phyloP scores from a whole-genome alignment of 257 asterid genomes.

The Mitragyna speciosa region DNA sequence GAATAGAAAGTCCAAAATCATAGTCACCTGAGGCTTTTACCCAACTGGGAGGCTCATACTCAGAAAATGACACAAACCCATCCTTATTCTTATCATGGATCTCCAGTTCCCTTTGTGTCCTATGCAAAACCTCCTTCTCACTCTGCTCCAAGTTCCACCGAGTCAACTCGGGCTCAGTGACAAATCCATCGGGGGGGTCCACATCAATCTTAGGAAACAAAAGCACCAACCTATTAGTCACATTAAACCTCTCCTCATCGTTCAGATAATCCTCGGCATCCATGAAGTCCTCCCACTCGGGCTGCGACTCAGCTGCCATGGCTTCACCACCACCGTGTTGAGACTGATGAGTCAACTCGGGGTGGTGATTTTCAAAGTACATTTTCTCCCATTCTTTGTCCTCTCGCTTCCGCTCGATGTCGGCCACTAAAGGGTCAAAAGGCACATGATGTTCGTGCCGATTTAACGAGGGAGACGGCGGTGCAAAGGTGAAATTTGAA shows the following conservation, averaged over 20 bases:
- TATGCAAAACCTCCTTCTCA: slow-evolving; percentile 71
- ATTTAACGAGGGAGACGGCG: slow-evolving; percentile 23
- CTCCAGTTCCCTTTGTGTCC: slow-evolving; percentile 87
- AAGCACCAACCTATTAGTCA: slow-evolving; percentile 66
- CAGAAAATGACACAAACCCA: slow-evolving; percentile 70
- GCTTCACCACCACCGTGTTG: slow-evolving; percentile 33
- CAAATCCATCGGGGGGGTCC: slow-evolving; percentile 68
- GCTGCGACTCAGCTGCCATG: slow-evolving; percentile 60
- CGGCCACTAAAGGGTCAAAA: slow-evolving; percentile 85
- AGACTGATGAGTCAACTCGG: slow-evolving; percentile 30
- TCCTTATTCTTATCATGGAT: slow-evolving; percentile 84
- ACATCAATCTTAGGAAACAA: slow-evolving; percentile 88
- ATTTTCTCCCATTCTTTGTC: slow-evolving; percentile 79
- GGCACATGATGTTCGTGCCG: slow-evolving; percentile 45
- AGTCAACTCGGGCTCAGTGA: slow-evolving; percentile 69
- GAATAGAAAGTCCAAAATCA: not conserved
- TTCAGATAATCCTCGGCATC: slow-evolving; percentile 90
- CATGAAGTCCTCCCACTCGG: slow-evolving; percentile 95
- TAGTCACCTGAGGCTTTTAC: slow-evolving; percentile 55
- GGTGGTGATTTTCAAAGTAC: slow-evolving; percentile 52
- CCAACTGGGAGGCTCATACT: slow-evolving; percentile 97
- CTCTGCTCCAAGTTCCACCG: slow-evolving; percentile 78
- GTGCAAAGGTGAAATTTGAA: slow-evolving; percentile 70
- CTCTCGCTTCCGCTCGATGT: slow-evolving; percentile 76
- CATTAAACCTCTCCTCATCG: slow-evolving; percentile 83